A percentile compares a stretch with the other conserved stretches of the same genome.
Conservation (phyloP, 1,139 yeast genomes). For the Debaryomyces fabryi region DNA sequence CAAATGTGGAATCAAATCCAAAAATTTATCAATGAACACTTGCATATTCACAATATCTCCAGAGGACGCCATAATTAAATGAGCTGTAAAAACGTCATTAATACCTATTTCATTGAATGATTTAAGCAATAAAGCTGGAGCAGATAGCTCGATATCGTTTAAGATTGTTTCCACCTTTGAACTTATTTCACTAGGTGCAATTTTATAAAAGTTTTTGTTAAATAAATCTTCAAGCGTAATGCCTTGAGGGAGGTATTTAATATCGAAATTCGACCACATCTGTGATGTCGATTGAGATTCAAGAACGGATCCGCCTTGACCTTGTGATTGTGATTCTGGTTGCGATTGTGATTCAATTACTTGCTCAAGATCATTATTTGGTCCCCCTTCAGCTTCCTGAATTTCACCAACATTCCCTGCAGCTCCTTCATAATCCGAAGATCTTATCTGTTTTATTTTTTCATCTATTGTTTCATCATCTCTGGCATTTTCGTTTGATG, state of each 20-base stretch:
- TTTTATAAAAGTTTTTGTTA: slow-evolving; percentile 15
- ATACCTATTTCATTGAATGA: slow-evolving; percentile 27
- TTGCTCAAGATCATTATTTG: neutral
- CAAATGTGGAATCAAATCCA: slow-evolving; percentile 8
- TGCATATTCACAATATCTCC: slow-evolving; percentile 22
- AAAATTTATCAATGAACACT: slow-evolving; percentile 14
- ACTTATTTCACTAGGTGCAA: slow-evolving; percentile 4
- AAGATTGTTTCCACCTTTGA: slow-evolving; percentile 9
- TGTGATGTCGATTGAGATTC: slow-evolving; percentile 1
- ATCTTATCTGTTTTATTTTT: slow-evolving; percentile 42
- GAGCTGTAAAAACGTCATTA: slow-evolving; percentile 28
- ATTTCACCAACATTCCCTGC: slow-evolving; percentile 11
- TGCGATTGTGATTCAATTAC: neutral
- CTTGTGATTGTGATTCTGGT: neutral
- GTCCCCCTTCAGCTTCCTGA: slow-evolving; percentile 7
- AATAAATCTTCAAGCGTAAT: slow-evolving; percentile 17
- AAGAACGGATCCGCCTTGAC: neutral
- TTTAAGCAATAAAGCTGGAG: slow-evolving; percentile 15
- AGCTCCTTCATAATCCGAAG: slow-evolving; percentile 38
- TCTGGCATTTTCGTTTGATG: slow-evolving; percentile 9
- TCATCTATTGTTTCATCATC: slow-evolving; percentile 37
- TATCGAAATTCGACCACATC: slow-evolving; percentile 3
- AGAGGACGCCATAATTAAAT: slow-evolving; percentile 29
- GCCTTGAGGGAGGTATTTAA: slow-evolving; percentile 14
- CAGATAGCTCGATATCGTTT: slow-evolving; percentile 11